A percentile compares a stretch with the other conserved stretches of the same genome.
Conservation (phyloP, 2,329 filamentous ascomycete species). For the Fusarium sp. region DNA sequence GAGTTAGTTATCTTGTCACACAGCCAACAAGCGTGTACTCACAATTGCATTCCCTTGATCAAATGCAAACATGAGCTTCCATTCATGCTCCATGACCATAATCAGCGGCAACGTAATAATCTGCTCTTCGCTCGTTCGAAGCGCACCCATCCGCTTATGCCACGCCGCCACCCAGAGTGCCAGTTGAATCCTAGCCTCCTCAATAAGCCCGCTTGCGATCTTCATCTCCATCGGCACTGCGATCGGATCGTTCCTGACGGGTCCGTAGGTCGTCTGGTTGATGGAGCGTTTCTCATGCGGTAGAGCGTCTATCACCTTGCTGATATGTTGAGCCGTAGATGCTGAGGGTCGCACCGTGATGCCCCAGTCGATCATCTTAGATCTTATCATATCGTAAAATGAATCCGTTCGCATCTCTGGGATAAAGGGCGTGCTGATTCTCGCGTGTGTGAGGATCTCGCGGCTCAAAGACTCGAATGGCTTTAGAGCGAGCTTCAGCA, state of each 20-base stretch:
- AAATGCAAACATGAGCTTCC: neutral
- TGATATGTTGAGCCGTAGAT: neutral
- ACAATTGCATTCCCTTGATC: neutral
- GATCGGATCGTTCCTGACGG: neutral
- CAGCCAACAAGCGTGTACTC: neutral
- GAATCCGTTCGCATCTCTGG: neutral
- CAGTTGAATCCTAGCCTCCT: constrained; percentile 3
- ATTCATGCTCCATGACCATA: constrained; percentile 1
- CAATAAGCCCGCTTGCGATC: neutral
- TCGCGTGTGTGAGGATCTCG: neutral
- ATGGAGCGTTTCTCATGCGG: neutral
- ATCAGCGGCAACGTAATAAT: neutral
- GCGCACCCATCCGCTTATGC: neutral
- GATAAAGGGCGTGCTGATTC: neutral
- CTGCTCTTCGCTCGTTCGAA: neutral
- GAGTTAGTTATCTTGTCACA: neutral
- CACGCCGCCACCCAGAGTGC: constrained; percentile 2
- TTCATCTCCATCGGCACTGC: constrained; percentile 2
- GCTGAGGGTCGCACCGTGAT: neutral
- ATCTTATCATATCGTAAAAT: neutral
- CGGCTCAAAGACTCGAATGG: neutral
- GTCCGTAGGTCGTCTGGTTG: neutral
- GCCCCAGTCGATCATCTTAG: constrained; percentile 1
- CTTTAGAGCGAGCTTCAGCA: neutral
- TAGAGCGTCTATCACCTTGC: neutral